Evolutionary conservation across 2,329 filamentous ascomycete species (phyloP), one percentile per base, ranked within the genome.

Genomic region (Talaromyces verruculosus): DNA sequence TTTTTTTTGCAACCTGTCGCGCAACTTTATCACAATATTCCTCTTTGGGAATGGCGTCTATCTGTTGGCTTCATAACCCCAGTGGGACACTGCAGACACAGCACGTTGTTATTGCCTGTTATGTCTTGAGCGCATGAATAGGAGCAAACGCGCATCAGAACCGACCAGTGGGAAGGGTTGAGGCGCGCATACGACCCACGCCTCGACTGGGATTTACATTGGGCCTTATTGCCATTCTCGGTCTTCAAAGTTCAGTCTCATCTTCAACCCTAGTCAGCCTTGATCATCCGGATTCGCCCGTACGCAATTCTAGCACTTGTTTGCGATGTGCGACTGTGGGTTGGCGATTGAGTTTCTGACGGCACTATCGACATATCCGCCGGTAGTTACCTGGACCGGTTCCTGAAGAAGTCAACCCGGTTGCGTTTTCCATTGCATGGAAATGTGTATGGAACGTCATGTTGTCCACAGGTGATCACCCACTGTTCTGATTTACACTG

Each of bases 81-180:
- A 37, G 30, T 51, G 41, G 17, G 22, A 28, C 41, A 62, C 43
- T n/a, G 60, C 60, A 62, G 33, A 30, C 39, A 45, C 41, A 37
- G 30, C 62, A 64, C 51, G 62, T 57, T 58, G 49, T 28, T 64
- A 58, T 30, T 45, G 30, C 39, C 51, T 64, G 4, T 45, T 64
- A 28, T 13, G 43, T 28, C 41, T 57, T 47, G 61, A 55, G 25
- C 61, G 51, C 61, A 55, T 43, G 51, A 55, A 43, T 30, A 30
- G 45, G 28, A 39, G 47, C 61, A 55, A 55, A 39, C 47, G 11
- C 47, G 22, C 47, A 41, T 41, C 22, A 41, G n/a, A 35, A 51
- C 43, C 61, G 33, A 63, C 47, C 61, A 57, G 62, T 58, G 51
- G 41, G 49, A 45, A 47, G 28, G 49, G 37, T 11, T 19, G 25